Conservation (phyloP, 2,329 filamentous ascomycete species). For the Penicillium sp. region DNA sequence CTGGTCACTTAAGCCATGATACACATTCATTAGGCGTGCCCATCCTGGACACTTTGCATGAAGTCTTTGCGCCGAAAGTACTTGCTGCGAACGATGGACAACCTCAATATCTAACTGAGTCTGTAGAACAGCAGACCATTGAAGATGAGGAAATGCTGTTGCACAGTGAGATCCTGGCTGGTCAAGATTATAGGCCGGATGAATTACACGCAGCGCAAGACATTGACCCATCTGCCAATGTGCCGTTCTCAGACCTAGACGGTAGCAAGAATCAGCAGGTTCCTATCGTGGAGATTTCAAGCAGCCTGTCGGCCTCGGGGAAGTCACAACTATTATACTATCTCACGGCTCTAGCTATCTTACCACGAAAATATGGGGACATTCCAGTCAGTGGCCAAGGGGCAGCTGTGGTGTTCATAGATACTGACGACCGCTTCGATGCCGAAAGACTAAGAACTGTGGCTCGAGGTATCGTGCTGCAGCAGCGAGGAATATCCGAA, state of each 20-base stretch:
- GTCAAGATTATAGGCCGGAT: neutral
- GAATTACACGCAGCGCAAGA: neutral
- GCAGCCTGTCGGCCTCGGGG: conserved; percentile 52
- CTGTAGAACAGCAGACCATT: neutral
- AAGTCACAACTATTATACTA: conserved; percentile 62
- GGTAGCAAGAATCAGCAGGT: conserved; percentile 9
- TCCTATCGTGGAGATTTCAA: conserved; percentile 56
- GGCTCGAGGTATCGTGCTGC: conserved; percentile 28
- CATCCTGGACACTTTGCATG: conserved; percentile 48
- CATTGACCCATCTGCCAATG: neutral
- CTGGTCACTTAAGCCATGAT: conserved; percentile 13
- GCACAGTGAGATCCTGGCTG: neutral
- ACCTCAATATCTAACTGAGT: neutral
- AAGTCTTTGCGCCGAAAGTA: conserved; percentile 34
- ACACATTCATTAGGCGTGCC: conserved; percentile 44
- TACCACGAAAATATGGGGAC: conserved; percentile 44
- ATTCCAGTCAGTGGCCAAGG: conserved; percentile 46
- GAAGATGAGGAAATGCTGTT: conserved; percentile 21
- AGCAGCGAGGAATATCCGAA: conserved; percentile 12
- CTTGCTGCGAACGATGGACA: conserved; percentile 8
- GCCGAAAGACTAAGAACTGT: conserved; percentile 46
- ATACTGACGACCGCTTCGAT: conserved; percentile 57
- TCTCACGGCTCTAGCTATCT: conserved; percentile 51
- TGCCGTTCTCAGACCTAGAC: conserved; percentile 10
- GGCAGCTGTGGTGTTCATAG: conserved; percentile 55